Evolutionary conservation across 177 flowering plant genomes (phyloP).

Genomic region (Telopea speciosissima): DNA sequence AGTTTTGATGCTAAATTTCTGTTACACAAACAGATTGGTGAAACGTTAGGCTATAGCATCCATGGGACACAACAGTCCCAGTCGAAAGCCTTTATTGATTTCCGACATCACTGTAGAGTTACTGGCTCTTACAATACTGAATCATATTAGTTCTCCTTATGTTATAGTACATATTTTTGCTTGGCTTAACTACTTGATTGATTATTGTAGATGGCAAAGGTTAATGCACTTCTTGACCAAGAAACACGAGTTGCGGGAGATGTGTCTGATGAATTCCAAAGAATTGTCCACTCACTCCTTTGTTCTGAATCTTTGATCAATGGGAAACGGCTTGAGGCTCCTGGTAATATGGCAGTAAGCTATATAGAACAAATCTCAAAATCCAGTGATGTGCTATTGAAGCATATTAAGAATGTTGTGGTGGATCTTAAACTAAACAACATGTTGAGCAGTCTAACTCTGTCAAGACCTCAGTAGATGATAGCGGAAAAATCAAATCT

Average conservation of each 20-base stretch:
- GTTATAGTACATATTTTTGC: slow-evolving; percentile 3
- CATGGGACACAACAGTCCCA: too few relatives aligned
- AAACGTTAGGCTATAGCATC: too few relatives aligned
- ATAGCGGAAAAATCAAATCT: slow-evolving; percentile 18
- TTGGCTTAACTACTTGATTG: slow-evolving; percentile 12
- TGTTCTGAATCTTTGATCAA: too few relatives aligned
- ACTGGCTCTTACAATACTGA: slow-evolving; percentile 18
- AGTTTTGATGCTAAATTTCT: too few relatives aligned
- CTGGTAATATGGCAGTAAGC: slow-evolving; percentile 15
- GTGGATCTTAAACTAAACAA: slow-evolving; percentile 16
- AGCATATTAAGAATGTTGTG: slow-evolving; percentile 26
- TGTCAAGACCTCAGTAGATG: slow-evolving; percentile 22
- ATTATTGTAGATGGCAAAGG: too few relatives aligned
- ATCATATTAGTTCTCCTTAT: background rate
- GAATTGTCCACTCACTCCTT: too few relatives aligned
- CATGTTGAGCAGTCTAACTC: slow-evolving; percentile 24
- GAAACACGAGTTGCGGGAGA: too few relatives aligned
- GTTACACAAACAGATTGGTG: too few relatives aligned
- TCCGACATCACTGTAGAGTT: slow-evolving; percentile 93
- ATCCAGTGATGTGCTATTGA: slow-evolving; percentile 23
- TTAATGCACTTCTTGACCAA: too few relatives aligned
- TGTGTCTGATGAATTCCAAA: too few relatives aligned
- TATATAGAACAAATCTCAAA: slow-evolving; percentile 19
- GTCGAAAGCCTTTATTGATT: too few relatives aligned
- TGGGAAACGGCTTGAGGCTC: slow-evolving; percentile 27